These are phyloP conservation scores for Mucor irregularis DNA, from an alignment of 371 early-diverging fungal species.

Conservation along the genomic window DNA sequence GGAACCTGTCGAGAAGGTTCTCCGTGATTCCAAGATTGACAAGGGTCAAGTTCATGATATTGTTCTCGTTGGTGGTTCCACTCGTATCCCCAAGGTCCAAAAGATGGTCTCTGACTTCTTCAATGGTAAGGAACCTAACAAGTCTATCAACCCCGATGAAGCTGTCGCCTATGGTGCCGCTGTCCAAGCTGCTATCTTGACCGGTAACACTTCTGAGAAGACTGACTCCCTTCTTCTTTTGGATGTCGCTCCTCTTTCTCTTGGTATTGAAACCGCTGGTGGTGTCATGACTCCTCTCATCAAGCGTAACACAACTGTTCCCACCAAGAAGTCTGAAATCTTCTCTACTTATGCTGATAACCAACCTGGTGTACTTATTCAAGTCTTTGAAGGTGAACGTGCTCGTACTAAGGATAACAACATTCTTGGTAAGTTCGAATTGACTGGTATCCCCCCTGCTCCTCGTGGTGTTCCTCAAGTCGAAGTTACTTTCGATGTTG, in stretches of 20 bases:
- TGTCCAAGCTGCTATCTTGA: conserved; percentile 89
- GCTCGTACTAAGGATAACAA: conserved; percentile 92
- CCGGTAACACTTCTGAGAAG: conserved; percentile 51
- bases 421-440: conserved; percentile 88
- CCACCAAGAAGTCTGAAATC: conserved; percentile 83
- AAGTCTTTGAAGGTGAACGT: conserved; percentile 94
- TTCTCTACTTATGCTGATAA: conserved; percentile 85
- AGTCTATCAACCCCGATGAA: conserved; percentile 96
- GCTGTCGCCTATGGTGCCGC: conserved; percentile 98
- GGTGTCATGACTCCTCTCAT: conserved; percentile 75
- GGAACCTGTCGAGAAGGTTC: conserved; percentile 78
- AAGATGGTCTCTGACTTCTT: conserved; percentile 95
- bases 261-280: conserved; percentile 92
- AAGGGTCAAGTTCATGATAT: conserved; percentile 92
- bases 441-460: conserved; percentile 87
- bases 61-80: conserved; percentile 98
- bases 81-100: conserved; percentile 99
- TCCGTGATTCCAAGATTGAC: conserved; percentile 89
- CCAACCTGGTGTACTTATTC: conserved; percentile 91
- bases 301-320: conserved; percentile 87
- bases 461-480: conserved; percentile 92
- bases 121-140: conserved; percentile 92
- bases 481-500: conserved; percentile 93
- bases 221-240: conserved; percentile 73
- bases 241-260: conserved; percentile 86